Base-by-base conservation (phyloP, 345 rosid species). In the Eucalyptus sp. region DNA sequence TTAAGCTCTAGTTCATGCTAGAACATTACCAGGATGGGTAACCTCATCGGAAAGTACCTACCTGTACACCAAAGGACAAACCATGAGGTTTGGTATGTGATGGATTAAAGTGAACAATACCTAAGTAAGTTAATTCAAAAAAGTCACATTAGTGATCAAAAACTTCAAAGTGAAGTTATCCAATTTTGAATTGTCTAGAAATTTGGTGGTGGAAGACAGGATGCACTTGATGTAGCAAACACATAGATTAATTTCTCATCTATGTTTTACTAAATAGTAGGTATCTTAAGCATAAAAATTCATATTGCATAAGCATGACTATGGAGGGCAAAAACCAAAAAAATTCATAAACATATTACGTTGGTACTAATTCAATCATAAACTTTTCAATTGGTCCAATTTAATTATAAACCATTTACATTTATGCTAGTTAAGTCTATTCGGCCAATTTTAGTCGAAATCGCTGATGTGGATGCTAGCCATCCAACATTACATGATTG, bases 401-500 rank as follows among this genome's bases (percentile, higher is more conserved):
- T 50, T 50, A 50, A 50, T 15, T 1, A 1, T 50, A 2, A 50
- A 50, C 18, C 52, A 50, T 50, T 50, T 50, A 15, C 52, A 15
- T 15, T 15, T 50, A 7, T 50, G 3, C 1, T 50, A 50, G 0
- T 15, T 50, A 0, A 15, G 52, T 50, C 3, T 15, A 50, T 50
- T 50, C 3, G 0, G 0, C 18, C 3, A 50, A 50, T 50, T 50
- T 50, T 50, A 50, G 1, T 50, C 0, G 14, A 50, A 50, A 0
- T 15, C 0, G 1, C 3, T 15, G 7, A 50, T 50, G 3, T 50
- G 7, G 18, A 50, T 15, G 7, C 18, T 50, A 50, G 52, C 52
- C 18, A 50, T 50, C 52, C 1, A 50, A 15, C 1, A 1, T 15
- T 15, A 15, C 52, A 2, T 2, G 52, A 50, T 50, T 0, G 18